These are phyloP conservation scores for Kluyveromyces nonfermentans DNA, from an alignment of 805 yeast genomes.

Conservation along the genomic window DNA sequence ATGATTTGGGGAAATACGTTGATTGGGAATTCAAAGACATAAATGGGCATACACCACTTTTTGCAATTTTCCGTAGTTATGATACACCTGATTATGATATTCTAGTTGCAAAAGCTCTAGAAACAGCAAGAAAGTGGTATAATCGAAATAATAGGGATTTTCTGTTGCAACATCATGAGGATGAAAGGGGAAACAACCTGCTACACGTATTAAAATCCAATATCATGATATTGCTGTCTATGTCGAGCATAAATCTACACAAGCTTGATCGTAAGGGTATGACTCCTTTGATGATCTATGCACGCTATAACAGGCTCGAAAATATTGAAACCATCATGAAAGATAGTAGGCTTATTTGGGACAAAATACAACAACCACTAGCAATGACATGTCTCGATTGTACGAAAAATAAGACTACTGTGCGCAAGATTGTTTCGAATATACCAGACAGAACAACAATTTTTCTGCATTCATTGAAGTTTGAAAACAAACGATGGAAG, in stretches of 20 bases:
- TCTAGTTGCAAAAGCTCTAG: conserved; percentile 39
- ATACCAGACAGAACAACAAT: conserved; percentile 8
- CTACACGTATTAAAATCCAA: conserved; percentile 59
- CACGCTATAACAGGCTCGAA: conserved; percentile 56
- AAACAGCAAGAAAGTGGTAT: conserved; percentile 38
- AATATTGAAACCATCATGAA: conserved; percentile 44
- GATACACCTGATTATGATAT: conserved; percentile 57
- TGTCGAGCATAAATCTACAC: conserved; percentile 43
- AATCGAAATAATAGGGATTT: conserved; percentile 22
- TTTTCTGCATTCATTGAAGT: conserved; percentile 14
- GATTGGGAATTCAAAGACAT: conserved; percentile 63
- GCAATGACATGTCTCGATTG: conserved; percentile 38
- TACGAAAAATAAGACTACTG: conserved; percentile 29
- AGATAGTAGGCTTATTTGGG: conserved; percentile 41
- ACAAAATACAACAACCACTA: conserved; percentile 23
- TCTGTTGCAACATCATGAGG: conserved; percentile 56
- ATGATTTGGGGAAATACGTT: conserved; percentile 45
- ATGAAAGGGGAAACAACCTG: conserved; percentile 62
- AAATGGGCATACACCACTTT: conserved; percentile 68
- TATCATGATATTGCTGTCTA: conserved; percentile 33
- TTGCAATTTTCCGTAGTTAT: conserved; percentile 67
- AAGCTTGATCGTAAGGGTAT: conserved; percentile 45
- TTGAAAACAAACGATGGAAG: conserved; percentile 17
- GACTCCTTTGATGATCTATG: conserved; percentile 64
- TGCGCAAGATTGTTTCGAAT: conserved; percentile 12